Conservation (phyloP, 352 stramenopile species). For the Pilasporangium apinafurcum region DNA sequence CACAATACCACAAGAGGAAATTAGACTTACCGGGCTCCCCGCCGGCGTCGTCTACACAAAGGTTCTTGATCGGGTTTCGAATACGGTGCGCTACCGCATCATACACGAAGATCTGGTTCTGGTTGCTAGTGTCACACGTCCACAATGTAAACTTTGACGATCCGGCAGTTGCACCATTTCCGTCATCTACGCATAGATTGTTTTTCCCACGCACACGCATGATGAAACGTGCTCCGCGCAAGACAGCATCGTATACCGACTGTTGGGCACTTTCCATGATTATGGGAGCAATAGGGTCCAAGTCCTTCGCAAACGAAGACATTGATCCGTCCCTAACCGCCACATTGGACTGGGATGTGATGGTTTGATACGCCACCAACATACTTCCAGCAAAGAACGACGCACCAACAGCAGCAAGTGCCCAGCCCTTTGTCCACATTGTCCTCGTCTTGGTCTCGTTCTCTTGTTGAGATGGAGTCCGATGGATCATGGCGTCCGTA, state of each 20-base stretch:
- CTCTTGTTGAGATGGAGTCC: too few relatives aligned
- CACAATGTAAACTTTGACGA: slow-evolving; percentile 9
- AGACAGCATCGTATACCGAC: slow-evolving; percentile 17
- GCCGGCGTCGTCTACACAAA: slow-evolving; percentile 2
- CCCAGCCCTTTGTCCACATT: too few relatives aligned
- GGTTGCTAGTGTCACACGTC: slow-evolving; percentile 14
- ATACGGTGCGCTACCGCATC: slow-evolving; percentile 5
- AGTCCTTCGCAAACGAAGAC: too few relatives aligned
- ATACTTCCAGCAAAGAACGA: too few relatives aligned
- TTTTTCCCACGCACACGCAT: slow-evolving; percentile 13
- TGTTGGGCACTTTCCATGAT: slow-evolving; percentile 7
- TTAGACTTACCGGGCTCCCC: slow-evolving; percentile 5
- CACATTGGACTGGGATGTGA: too few relatives aligned
- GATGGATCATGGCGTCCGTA: too few relatives aligned
- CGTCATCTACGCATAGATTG: slow-evolving; percentile 27
- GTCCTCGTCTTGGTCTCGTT: too few relatives aligned
- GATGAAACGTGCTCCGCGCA: slow-evolving; percentile 13
- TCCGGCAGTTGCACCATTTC: slow-evolving; percentile 10
- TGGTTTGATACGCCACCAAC: too few relatives aligned
- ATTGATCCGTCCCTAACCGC: too few relatives aligned
- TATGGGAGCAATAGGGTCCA: too few relatives aligned
- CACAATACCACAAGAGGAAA: slow-evolving; percentile 11
- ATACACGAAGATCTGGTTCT: slow-evolving; percentile 19
- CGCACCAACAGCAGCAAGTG: too few relatives aligned
- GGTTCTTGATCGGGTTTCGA: not conserved